These are phyloP conservation scores for Chrysanthemum makinoi DNA, from an alignment of 129 eudicot genomes.

Conservation along the genomic window DNA sequence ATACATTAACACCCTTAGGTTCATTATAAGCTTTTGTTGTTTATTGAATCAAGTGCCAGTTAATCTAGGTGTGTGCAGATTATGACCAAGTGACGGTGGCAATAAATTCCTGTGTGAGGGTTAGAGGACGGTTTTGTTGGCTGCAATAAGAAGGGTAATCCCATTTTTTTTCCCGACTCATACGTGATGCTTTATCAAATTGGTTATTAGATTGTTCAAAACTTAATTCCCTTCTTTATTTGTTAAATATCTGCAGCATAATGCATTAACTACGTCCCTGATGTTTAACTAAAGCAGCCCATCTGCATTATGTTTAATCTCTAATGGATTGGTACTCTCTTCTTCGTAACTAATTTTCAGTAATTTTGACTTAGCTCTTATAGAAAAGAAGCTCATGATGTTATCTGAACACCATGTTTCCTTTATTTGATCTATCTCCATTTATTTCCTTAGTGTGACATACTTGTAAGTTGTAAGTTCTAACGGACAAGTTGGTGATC, in stretches of 20 bases:
- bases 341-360: not conserved
- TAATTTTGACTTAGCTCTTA: not conserved
- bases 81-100: too few species aligned
- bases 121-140: too few species aligned
- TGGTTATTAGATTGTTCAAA: too few species aligned
- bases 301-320: not conserved
- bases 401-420: not conserved
- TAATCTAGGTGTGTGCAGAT: too few species aligned
- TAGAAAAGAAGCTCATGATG: not conserved
- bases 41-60: not conserved
- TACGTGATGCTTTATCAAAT: too few species aligned
- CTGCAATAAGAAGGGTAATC: too few species aligned
- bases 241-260: not conserved
- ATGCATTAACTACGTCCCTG: not conserved
- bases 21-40: not conserved
- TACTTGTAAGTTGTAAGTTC: not conserved
- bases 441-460: not conserved
- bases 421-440: not conserved
- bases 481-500: too few species aligned
- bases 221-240: not conserved
- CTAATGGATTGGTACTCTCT: not conserved
- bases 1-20: not conserved
- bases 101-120: too few species aligned
- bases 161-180: too few species aligned
- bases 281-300: not conserved